phyloP scores from a whole-genome alignment of 768 basidiomycete genomes.

The Russula griseocarnosa region DNA sequence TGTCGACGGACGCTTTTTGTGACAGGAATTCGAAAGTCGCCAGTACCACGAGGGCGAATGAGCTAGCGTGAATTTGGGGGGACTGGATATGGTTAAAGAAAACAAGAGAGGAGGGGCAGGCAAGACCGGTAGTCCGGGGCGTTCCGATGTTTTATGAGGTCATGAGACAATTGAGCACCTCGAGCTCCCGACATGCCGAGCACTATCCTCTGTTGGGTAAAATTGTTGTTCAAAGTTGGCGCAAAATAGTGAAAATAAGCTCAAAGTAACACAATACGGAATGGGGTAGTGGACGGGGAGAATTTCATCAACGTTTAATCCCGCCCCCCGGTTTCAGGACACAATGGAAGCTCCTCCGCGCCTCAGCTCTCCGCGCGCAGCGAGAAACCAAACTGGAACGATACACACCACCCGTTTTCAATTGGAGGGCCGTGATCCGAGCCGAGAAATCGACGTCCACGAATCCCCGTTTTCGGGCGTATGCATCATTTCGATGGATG shows the following conservation, averaged over 20 bases:
- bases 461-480: not conserved
- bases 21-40: not conserved
- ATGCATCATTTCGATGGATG: conserved; percentile 11
- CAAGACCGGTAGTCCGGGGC: not conserved
- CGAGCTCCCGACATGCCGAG: conserved; percentile 16
- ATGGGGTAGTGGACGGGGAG: not conserved
- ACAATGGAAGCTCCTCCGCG: conserved; percentile 24
- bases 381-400: too few relatives aligned
- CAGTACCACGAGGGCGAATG: not conserved
- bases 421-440: conserved; percentile 7
- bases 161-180: not conserved
- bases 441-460: not conserved
- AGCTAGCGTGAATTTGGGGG: not conserved
- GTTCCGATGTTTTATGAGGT: not conserved
- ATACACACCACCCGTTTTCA: not conserved
- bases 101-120: not conserved
- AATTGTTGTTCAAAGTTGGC: conserved; percentile 26
- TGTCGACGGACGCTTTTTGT: not conserved
- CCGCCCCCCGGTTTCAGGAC: conserved; percentile 13
- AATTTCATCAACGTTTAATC: conserved; percentile 10
- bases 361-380: conserved; percentile 18
- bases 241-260: conserved; percentile 2
- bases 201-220: conserved; percentile 25
- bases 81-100: conserved; percentile 4
- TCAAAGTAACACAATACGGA: not conserved